A percentile compares a stretch with the other conserved stretches of the same genome.
These are phyloP conservation scores for Malus sylvestris DNA, from an alignment of 306 rosid genomes.

Conservation along the genomic window DNA sequence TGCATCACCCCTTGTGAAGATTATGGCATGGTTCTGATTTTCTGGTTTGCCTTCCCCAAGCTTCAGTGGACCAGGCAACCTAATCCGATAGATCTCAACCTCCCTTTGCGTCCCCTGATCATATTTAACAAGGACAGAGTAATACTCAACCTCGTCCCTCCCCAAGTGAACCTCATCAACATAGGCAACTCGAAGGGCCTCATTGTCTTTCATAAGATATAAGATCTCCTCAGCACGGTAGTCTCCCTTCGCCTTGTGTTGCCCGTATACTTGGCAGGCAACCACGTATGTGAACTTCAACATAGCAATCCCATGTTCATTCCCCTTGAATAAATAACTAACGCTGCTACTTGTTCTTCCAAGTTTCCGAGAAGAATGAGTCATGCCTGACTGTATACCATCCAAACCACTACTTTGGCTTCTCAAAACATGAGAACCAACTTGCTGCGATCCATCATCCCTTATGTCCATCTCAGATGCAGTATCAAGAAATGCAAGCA, in stretches of 20 bases:
- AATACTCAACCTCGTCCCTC: conserved; percentile 65
- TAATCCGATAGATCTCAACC: conserved; percentile 78
- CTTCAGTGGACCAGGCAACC: conserved; percentile 88
- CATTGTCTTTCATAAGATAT: conserved; percentile 70
- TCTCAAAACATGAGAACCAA: conserved; percentile 48
- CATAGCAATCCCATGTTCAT: conserved; percentile 67
- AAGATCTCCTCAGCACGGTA: conserved; percentile 80
- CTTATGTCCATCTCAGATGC: conserved; percentile 73
- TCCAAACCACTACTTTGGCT: conserved; percentile 28
- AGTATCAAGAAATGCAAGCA: conserved; percentile 82
- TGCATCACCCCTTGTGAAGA: conserved; percentile 94
- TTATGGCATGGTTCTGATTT: conserved; percentile 91
- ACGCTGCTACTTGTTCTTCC: conserved; percentile 48
- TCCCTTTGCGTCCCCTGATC: conserved; percentile 68
- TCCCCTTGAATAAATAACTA: conserved; percentile 49
- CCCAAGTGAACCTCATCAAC: conserved; percentile 70
- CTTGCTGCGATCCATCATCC: conserved; percentile 41
- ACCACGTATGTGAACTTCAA: conserved; percentile 92
- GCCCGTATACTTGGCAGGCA: conserved; percentile 84
- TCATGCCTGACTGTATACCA: conserved; percentile 31
- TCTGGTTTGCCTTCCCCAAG: conserved; percentile 98
- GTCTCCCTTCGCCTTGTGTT: conserved; percentile 61
- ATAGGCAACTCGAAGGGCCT: conserved; percentile 92
- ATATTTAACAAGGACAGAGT: conserved; percentile 87
- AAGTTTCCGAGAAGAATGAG: conserved; percentile 32